Base-by-base conservation (phyloP, 2,329 filamentous ascomycete species). In the Sporothrix curviconia region DNA sequence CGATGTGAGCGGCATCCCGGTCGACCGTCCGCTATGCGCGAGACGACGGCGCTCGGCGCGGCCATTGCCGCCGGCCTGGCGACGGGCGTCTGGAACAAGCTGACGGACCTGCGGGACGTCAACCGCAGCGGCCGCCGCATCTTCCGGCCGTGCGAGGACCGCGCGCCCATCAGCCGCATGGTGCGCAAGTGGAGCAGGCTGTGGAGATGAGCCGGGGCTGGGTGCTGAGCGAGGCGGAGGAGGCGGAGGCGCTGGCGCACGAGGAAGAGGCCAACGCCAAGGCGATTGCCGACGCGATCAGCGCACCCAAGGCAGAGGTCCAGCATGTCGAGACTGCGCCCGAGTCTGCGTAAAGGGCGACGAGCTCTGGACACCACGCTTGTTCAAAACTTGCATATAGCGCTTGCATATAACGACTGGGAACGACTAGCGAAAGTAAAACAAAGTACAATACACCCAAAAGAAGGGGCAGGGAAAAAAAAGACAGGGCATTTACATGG, bases 61-160 rank as follows among this genome's bases (percentile, higher is more conserved):
- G 91, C 91, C 49, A 92, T 95, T 65, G 90, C 91, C 15, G 91
- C 91, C 8, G 91, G 89, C n/a, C 84, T 95, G 59, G 90, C 90
- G 8, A 83, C 89, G 12, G 85, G 82, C 44, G 82, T 92, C 34
- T 95, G 90, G 89, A 80, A 82, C 61, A 80, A 83, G 66, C 83
- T 94, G 58, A 80, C 84, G 28, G 88, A 92, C 65, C 74, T 95
- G 32, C 83, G 83, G 64, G 77, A 84, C 60, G 84, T 94, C 69
- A 90, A 90, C 70, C 83, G 80, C 59, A 78, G 80, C 54, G 87
- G 85, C 52, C 80, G 85, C 55, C 86, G 79, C 60, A 78, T 83
- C 17, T 95, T 95, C 68, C 74, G 81, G 65, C 89, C 90, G 1
- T 73, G 82, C 61, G 82, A 89, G 58, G 58, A 77, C 50, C 68